These are phyloP conservation scores for Suillus weaverae DNA, from an alignment of 768 basidiomycete species.

Conservation along the genomic window DNA sequence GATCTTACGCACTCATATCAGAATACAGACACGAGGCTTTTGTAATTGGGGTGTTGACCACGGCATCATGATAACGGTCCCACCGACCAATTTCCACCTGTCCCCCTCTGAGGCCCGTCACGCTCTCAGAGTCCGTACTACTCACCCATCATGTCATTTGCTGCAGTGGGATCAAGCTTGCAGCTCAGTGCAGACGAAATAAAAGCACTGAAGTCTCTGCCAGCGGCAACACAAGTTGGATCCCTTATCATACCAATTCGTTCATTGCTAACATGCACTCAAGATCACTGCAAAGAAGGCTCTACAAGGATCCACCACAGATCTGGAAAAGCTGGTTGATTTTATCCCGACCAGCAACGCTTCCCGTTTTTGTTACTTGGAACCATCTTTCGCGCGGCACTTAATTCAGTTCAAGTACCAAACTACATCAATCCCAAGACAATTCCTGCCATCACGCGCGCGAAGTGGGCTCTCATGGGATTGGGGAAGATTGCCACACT, in stretches of 20 bases:
- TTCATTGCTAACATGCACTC: neutral
- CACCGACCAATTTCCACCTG: neutral
- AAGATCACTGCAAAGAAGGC: neutral
- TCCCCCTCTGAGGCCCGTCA: neutral
- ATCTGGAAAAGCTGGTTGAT: neutral
- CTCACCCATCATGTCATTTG: neutral
- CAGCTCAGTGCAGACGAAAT: neutral
- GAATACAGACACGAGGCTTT: neutral
- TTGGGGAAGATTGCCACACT: neutral
- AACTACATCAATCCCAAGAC: neutral
- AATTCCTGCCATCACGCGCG: neutral
- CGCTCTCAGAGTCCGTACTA: neutral
- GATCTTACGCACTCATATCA: neutral
- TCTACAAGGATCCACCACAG: neutral
- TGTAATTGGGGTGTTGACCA: neutral
- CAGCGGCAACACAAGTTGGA: neutral
- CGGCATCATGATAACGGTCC: neutral
- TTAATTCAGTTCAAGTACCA: neutral
- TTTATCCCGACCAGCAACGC: neutral
- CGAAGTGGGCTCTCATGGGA: neutral
- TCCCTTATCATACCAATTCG: neutral
- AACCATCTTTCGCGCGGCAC: neutral
- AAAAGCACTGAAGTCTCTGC: neutral
- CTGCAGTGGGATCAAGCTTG: neutral
- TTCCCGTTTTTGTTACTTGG: neutral